Conservation (phyloP, 768 basidiomycete species). For the Gelatoporia subvermispora region DNA sequence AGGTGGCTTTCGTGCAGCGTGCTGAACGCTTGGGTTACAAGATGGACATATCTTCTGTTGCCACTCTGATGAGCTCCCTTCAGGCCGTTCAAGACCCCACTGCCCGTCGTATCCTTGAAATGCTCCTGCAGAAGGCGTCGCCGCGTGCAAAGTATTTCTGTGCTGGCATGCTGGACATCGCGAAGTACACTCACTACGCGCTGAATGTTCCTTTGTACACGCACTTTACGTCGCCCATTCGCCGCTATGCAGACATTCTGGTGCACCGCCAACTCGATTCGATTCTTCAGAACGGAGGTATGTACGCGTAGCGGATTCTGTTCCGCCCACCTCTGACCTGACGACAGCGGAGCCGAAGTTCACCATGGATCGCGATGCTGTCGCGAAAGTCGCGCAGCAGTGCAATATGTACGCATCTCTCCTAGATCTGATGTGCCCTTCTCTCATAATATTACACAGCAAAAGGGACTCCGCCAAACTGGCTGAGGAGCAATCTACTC, state of each 20-base stretch:
- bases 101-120: conserved; percentile 72
- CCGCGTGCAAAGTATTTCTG: conserved; percentile 98
- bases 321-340: background rate
- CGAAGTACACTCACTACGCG: conserved; percentile 93
- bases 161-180: conserved; percentile 97
- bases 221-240: conserved; percentile 89
- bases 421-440: background rate
- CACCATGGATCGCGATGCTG: conserved; percentile 95
- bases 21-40: conserved; percentile 79
- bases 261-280: conserved; percentile 97
- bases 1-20: conserved; percentile 77
- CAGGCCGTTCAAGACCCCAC: conserved; percentile 67
- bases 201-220: conserved; percentile 89
- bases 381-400: conserved; percentile 96
- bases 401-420: conserved; percentile 78
- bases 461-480: conserved; percentile 88
- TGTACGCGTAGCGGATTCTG: conserved; percentile 18
- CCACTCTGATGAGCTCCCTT: conserved; percentile 81
- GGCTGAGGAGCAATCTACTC: conserved; percentile 94
- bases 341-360: conserved; percentile 75
- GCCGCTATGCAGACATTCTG: conserved; percentile 89
- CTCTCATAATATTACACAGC: conserved; percentile 33
- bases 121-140: conserved; percentile 88
- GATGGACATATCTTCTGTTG: conserved; percentile 76
- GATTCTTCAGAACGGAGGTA: conserved; percentile 67